Evolutionary conservation across 2,329 filamentous ascomycete genomes (phyloP).

Genomic region (Endoconidiophora polonica): DNA sequence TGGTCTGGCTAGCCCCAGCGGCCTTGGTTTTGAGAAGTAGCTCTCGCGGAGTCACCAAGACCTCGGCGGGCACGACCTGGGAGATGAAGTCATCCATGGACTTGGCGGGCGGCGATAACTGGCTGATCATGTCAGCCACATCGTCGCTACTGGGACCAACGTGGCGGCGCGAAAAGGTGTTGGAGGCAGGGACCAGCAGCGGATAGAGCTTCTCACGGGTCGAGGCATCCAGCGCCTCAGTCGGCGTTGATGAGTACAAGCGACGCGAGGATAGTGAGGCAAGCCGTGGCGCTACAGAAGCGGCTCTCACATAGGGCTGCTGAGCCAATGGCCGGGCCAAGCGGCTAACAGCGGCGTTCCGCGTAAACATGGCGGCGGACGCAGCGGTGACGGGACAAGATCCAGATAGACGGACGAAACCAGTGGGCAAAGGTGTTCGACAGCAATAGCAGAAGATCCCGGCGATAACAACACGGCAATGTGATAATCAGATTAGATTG

Average conservation of each 20-base stretch:
- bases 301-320: background rate
- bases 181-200: slow-evolving; percentile 9
- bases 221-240: background rate
- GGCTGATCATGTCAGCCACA: slow-evolving; percentile 61
- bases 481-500: no score
- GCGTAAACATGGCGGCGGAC: slow-evolving; percentile 6
- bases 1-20: background rate
- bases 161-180: slow-evolving; percentile 57
- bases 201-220: slow-evolving; percentile 8
- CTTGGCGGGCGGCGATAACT: slow-evolving; percentile 55
- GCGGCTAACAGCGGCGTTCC: slow-evolving; percentile 9
- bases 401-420: background rate
- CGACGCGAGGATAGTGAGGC: background rate
- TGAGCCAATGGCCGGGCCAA: slow-evolving; percentile 7
- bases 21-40: slow-evolving; percentile 2
- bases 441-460: no score
- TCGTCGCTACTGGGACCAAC: slow-evolving; percentile 65
- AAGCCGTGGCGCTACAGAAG: background rate
- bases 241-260: background rate
- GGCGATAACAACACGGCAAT: no score
- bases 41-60: slow-evolving; percentile 30
- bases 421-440: background rate
- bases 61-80: slow-evolving; percentile 67
- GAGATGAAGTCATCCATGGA: slow-evolving; percentile 68
- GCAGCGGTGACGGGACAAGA: background rate